phyloP scores from a whole-genome alignment of 441 rosid genomes.

The Daphne laureola region DNA sequence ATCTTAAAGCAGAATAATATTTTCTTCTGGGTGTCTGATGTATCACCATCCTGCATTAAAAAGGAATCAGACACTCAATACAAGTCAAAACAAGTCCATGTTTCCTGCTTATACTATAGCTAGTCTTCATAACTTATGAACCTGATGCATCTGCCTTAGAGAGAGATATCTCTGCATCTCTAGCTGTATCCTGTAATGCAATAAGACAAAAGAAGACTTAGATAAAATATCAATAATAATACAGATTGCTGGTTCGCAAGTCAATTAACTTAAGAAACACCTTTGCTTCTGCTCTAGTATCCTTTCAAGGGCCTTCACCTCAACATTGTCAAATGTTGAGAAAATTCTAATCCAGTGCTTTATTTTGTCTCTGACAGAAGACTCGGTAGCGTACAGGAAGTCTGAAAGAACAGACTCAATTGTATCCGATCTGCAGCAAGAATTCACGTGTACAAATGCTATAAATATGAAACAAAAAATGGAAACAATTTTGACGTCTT shows the following conservation, averaged over 20 bases:
- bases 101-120: conserved; percentile 10
- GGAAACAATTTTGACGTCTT: conserved; percentile 7
- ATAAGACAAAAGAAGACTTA: conserved; percentile 29
- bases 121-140: conserved; percentile 24
- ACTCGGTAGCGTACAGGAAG: conserved; percentile 62
- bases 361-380: conserved; percentile 56
- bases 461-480: not conserved
- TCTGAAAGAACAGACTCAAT: conserved; percentile 71
- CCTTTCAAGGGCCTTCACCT: conserved; percentile 89
- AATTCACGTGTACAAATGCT: conserved; percentile 12
- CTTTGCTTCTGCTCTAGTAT: conserved; percentile 97
- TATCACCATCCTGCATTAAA: conserved; percentile 69
- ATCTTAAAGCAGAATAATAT: conserved; percentile 63
- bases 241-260: conserved; percentile 13
- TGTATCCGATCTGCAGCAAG: conserved; percentile 82
- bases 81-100: conserved; percentile 8
- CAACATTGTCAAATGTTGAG: conserved; percentile 80
- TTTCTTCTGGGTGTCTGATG: conserved; percentile 82
- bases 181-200: conserved; percentile 88
- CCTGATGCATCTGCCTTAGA: conserved; percentile 85
- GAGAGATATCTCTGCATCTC: conserved; percentile 94
- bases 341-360: conserved; percentile 77
- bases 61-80: conserved; percentile 16
- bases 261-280: conserved; percentile 32
- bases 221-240: conserved; percentile 12